Evolutionary conservation across 108 stramenopile species (phyloP).

Genomic region (Cyclotella choctawhatcheeana): DNA sequence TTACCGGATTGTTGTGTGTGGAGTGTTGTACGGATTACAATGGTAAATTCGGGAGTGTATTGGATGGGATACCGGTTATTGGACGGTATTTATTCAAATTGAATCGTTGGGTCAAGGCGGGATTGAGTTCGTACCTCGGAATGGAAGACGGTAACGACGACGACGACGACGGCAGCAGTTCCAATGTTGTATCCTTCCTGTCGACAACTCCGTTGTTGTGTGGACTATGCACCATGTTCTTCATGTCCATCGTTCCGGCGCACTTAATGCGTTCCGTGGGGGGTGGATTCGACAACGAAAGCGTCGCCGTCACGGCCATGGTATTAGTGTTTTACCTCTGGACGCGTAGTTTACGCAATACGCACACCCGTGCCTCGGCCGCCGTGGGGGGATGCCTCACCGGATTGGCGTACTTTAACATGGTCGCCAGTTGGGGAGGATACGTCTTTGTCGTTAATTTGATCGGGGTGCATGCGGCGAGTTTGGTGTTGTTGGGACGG

Average conservation of each 20-base stretch:
- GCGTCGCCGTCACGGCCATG: constrained; percentile 94
- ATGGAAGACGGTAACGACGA: constrained; percentile 12
- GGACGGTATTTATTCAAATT: constrained; percentile 27
- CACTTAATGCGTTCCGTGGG: constrained; percentile 90
- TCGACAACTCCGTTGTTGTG: constrained; percentile 50
- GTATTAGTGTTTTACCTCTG: constrained; percentile 91
- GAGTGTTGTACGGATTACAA: constrained; percentile 58
- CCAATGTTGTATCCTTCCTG: constrained; percentile 24
- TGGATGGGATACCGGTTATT: constrained; percentile 69
- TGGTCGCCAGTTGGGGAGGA: constrained; percentile 99
- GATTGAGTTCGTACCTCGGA: constrained; percentile 17
- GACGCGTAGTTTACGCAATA: constrained; percentile 45
- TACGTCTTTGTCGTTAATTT: constrained; percentile 99
- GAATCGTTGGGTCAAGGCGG: background rate
- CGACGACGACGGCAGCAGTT: background rate
- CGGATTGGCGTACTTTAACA: constrained; percentile 87
- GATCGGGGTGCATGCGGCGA: constrained; percentile 87
- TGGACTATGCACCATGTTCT: constrained; percentile 60
- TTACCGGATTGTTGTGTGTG: constrained; percentile 69
- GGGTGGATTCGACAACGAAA: constrained; percentile 98
- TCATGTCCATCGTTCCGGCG: constrained; percentile 85
- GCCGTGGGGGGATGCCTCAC: constrained; percentile 54
- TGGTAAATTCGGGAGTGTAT: constrained; percentile 52
- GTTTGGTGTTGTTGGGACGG: constrained; percentile 78
- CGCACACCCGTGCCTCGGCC: constrained; percentile 10